A percentile compares a stretch with the other conserved stretches of the same genome.
Conservation (phyloP, 345 rosid species). For the Eucalyptus urophylla region DNA sequence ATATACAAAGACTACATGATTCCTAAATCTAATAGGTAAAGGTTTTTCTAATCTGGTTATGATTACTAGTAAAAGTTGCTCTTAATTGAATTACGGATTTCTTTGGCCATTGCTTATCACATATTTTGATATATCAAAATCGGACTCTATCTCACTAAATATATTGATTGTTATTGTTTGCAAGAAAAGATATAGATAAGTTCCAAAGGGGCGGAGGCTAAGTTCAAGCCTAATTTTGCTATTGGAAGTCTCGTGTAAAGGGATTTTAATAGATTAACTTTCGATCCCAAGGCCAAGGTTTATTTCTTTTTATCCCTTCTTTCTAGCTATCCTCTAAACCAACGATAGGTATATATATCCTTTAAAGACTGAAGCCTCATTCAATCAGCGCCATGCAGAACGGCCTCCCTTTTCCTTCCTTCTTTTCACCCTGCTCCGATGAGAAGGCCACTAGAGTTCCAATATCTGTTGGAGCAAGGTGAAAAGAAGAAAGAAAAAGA, state of each 20-base stretch:
- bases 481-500: too few species aligned
- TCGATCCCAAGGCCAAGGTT: background rate
- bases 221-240: background rate
- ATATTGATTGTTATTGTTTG: background rate
- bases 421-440: accelerated
- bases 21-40: too few species aligned
- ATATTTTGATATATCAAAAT: too few species aligned
- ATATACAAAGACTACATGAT: too few species aligned
- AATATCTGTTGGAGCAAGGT: background rate
- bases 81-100: too few species aligned
- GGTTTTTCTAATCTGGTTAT: too few species aligned
- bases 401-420: background rate
- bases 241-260: background rate
- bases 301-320: background rate
- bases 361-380: background rate
- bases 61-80: too few species aligned
- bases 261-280: background rate
- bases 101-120: too few species aligned
- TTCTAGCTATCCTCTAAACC: background rate
- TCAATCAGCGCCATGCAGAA: background rate
- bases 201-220: background rate
- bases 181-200: background rate
- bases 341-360: background rate
- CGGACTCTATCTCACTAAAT: background rate
- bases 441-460: background rate